Evolutionary conservation across 2,329 filamentous ascomycete genomes (phyloP).

Genomic region (Curvularia eragrostidis): DNA sequence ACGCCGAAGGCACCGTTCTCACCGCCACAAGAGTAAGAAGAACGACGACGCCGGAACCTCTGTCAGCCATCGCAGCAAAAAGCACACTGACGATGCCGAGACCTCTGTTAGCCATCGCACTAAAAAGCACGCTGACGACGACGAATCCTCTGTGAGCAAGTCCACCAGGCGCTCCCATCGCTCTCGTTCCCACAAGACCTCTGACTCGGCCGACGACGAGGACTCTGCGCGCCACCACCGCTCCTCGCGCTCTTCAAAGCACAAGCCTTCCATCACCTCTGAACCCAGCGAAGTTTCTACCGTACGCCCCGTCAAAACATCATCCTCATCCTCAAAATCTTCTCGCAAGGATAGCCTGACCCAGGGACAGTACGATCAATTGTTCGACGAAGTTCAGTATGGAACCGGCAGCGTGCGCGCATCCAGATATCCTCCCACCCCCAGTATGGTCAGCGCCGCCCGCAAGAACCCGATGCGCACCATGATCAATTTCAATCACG

Average conservation of each 20-base stretch:
- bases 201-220: conserved; percentile 29
- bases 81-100: conserved; percentile 22
- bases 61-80: conserved; percentile 29
- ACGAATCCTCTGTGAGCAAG: conserved; percentile 37
- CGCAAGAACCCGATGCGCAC: conserved; percentile 46
- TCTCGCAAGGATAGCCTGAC: conserved; percentile 44
- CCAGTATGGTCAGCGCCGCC: conserved; percentile 46
- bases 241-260: conserved; percentile 25
- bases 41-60: conserved; percentile 22
- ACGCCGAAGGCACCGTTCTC: conserved; percentile 41
- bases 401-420: conserved; percentile 44
- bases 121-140: conserved; percentile 22
- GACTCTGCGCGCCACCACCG: conserved; percentile 24
- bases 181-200: conserved; percentile 35
- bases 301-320: conserved; percentile 36
- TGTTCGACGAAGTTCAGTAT: conserved; percentile 40
- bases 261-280: conserved; percentile 31
- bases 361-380: conserved; percentile 36
- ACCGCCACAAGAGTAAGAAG: conserved; percentile 24
- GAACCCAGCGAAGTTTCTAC: conserved; percentile 48
- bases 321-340: conserved; percentile 17
- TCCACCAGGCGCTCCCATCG: conserved; percentile 38
- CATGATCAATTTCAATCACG: conserved; percentile 43
- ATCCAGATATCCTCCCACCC: conserved; percentile 42
- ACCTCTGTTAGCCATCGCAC: conserved; percentile 31